Conservation (phyloP, 2,329 filamentous ascomycete species). For the Juglanconis oblonga region DNA sequence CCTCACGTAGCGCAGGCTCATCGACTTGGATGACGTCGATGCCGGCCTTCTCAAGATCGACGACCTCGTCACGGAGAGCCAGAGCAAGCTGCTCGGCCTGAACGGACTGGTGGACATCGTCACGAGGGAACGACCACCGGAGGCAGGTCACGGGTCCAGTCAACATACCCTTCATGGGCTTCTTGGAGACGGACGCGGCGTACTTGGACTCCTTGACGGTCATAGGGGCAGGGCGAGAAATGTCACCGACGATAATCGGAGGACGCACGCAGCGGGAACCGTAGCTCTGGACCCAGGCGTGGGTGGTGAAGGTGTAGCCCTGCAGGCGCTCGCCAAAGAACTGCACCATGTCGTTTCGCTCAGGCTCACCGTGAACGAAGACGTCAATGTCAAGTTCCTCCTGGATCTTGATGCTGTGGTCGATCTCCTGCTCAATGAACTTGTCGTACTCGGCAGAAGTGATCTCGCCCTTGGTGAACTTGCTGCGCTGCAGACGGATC, state of each 20-base stretch:
- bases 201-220: slow-evolving; percentile 99
- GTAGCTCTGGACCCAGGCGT: slow-evolving; percentile 97
- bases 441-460: slow-evolving; percentile 89
- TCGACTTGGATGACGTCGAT: slow-evolving; percentile 99
- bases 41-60: slow-evolving; percentile 95
- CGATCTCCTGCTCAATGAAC: slow-evolving; percentile 99
- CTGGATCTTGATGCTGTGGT: slow-evolving; percentile 92
- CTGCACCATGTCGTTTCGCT: slow-evolving; percentile 99
- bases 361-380: slow-evolving; percentile 96
- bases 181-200: slow-evolving; percentile 90
- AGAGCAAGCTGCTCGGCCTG: slow-evolving; percentile 98
- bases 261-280: slow-evolving; percentile 97
- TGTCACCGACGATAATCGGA: slow-evolving; percentile 97
- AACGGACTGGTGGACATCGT: slow-evolving; percentile 97
- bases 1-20: slow-evolving; percentile 98
- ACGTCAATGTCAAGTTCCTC: slow-evolving; percentile 97
- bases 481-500: slow-evolving; percentile 94
- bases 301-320: slow-evolving; percentile 97
- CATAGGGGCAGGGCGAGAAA: slow-evolving; percentile 95
- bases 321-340: slow-evolving; percentile 98
- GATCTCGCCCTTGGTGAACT: slow-evolving; percentile 99
- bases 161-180: slow-evolving; percentile 99
- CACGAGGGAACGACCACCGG: slow-evolving; percentile 99
- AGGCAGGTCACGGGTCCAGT: slow-evolving; percentile 98
- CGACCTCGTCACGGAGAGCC: slow-evolving; percentile 95